Conservation (phyloP, 1,139 yeast species). For the Wickerhamomyces sp. region DNA sequence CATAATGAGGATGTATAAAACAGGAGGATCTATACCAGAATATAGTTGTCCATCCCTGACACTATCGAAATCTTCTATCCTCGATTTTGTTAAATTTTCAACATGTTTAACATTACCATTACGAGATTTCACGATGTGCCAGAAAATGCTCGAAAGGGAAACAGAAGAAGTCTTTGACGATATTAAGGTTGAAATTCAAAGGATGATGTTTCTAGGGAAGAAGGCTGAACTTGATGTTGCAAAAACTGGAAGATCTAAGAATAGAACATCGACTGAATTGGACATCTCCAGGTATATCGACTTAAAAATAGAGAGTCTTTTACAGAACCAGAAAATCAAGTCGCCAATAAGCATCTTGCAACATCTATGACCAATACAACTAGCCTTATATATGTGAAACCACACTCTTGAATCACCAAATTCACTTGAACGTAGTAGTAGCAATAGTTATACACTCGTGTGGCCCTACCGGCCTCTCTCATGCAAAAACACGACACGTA, state of each 20-base stretch:
- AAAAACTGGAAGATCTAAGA: background rate
- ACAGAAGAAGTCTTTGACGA: conserved; percentile 8
- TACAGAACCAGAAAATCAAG: too few species aligned
- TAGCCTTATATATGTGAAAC: too few species aligned
- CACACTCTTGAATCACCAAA: too few species aligned
- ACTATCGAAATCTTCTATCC: conserved; percentile 31
- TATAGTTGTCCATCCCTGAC: conserved; percentile 10
- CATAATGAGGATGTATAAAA: conserved; percentile 44
- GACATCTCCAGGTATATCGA: background rate
- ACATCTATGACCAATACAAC: background rate
- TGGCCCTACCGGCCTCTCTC: background rate
- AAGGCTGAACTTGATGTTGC: conserved; percentile 56
- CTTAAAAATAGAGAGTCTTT: background rate
- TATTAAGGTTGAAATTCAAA: conserved; percentile 42
- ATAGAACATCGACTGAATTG: background rate
- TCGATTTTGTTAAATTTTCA: conserved; percentile 31
- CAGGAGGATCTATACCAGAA: conserved; percentile 12
- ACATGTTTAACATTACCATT: conserved; percentile 33
- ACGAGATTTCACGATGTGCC: conserved; percentile 35
- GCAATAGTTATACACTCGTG: too few species aligned
- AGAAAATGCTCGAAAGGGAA: conserved; percentile 24
- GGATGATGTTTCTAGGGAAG: conserved; percentile 45
- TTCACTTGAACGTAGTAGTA: too few species aligned
- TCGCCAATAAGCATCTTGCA: background rate
- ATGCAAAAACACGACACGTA: background rate